phyloP scores from a whole-genome alignment of 2,329 filamentous ascomycete genomes.

The Cladosporium sphaerospermum region DNA sequence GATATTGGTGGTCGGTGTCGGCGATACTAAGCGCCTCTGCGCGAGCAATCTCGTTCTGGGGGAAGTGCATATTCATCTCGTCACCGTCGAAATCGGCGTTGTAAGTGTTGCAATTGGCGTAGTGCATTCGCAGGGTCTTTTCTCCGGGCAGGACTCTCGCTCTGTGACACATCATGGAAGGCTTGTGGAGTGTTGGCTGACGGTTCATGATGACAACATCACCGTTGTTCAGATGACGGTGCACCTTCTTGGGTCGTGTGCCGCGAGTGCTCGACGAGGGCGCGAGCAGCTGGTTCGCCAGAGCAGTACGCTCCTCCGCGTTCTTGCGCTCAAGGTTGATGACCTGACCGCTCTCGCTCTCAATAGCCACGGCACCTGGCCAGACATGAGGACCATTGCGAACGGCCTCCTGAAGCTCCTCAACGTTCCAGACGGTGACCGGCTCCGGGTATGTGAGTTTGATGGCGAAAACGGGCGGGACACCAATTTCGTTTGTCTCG shows the following conservation, averaged over 20 bases:
- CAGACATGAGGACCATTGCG: conserved; percentile 91
- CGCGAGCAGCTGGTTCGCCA: conserved; percentile 89
- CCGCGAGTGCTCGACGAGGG: conserved; percentile 71
- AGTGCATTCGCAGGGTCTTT: conserved; percentile 98
- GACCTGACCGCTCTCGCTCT: conserved; percentile 91
- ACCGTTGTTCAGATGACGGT: conserved; percentile 90
- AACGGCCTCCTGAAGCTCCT: conserved; percentile 90
- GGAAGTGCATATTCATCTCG: conserved; percentile 99
- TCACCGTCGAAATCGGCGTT: conserved; percentile 99
- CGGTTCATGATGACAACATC: conserved; percentile 99
- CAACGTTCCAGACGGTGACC: conserved; percentile 94
- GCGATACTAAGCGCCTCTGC: conserved; percentile 90
- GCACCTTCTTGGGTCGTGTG: conserved; percentile 87
- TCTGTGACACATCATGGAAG: conserved; percentile 97
- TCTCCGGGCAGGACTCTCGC: conserved; percentile 88
- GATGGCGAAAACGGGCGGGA: conserved; percentile 93
- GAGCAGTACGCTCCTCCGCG: conserved; percentile 74
- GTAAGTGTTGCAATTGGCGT: conserved; percentile 98
- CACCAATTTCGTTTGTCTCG: conserved; percentile 97
- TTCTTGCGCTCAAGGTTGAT: conserved; percentile 83
- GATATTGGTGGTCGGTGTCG: conserved; percentile 94
- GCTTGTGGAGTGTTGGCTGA: conserved; percentile 95
- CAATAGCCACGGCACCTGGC: conserved; percentile 89
- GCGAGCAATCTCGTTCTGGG: conserved; percentile 89
- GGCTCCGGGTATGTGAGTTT: conserved; percentile 96